Conservation (phyloP, 805 yeast genomes). For the Yarrowia keelungensis region DNA sequence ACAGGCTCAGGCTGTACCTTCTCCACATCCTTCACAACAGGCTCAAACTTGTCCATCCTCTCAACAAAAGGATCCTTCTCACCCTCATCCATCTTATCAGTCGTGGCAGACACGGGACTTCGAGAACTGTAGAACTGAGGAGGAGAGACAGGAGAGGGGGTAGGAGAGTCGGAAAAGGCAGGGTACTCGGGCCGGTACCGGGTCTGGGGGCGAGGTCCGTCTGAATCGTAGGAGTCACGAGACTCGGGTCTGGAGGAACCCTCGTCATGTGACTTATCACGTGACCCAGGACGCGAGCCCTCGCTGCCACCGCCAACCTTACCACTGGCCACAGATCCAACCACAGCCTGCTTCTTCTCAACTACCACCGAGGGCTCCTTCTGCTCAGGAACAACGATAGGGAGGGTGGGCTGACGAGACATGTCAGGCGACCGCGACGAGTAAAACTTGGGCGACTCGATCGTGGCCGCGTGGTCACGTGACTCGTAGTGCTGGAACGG, state of each 20-base stretch:
- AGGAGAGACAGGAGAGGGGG: conserved; percentile 9
- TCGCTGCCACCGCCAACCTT: not conserved
- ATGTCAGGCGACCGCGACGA: conserved; percentile 21
- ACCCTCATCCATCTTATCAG: conserved; percentile 7
- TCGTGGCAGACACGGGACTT: conserved; percentile 1
- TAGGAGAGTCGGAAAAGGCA: conserved; percentile 16
- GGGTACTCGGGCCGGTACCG: conserved; percentile 1
- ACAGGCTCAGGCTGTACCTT: not conserved
- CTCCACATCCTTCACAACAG: not conserved
- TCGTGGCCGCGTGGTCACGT: conserved; percentile 2
- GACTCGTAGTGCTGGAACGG: conserved; percentile 30
- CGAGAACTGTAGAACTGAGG: conserved; percentile 24
- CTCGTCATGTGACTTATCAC: no score
- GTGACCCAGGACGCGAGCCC: not conserved
- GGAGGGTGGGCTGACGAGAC: conserved; percentile 18
- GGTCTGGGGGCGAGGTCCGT: not conserved
- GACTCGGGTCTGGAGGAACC: not conserved
- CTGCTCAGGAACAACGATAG: conserved; percentile 24
- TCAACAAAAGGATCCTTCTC: conserved; percentile 15
- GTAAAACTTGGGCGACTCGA: conserved; percentile 20
- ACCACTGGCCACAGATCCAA: not conserved
- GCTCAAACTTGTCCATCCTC: not conserved
- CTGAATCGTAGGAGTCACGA: not conserved
- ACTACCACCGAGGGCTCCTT: conserved; percentile 1
- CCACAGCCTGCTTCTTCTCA: conserved; percentile 31